Evolutionary conservation across 257 asterid genomes (phyloP), one percentile per base, ranked within the genome.

Genomic region (Primulina eburnea): DNA sequence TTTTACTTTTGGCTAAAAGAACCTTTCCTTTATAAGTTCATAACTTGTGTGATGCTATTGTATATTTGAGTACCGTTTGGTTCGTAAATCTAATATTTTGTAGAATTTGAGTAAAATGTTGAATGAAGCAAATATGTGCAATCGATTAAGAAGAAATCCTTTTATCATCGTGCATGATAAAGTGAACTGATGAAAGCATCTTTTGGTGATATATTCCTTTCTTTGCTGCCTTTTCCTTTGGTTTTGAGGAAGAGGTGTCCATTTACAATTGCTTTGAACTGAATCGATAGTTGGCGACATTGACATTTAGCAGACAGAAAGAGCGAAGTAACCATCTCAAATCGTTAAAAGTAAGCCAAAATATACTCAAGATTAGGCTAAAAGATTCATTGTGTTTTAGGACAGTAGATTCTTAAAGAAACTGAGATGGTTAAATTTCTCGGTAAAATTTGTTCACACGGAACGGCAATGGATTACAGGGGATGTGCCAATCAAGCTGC

Each of bases 221-320:
- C 26, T 33, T 35, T 14, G 17, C 57, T 50, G 57, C 57, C 20
- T 66, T 21, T 56, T 66, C 37, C 65, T 18, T 63, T 64, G 33
- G 38, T 53, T 34, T 37, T 11, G 4, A 52, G 24, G 68, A 64
- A 12, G 53, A 8, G 59, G 53, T 33, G 30, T 56, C 64, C 50
- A 74, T 74, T 64, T 24, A 35, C 17, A 26, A 32, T 71, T 75
- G 65, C 71, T 62, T 77, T 33, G 43, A 60, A 65, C 64, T 29
- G 33, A 58, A 57, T 28, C 28, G 26, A n/a, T 63, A 52, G 40
- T 65, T 38, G 26, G 34, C 17, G 24, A 21, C 43, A 53, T 60
- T 58, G 32, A 50, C 57, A 43, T 43, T 50, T 50, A 14, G 18
- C 12, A n/a, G 40, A 61, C 38, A 32, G 55, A 58, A 73, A 43